Conservation (phyloP, 768 basidiomycete genomes). For the Phlebiopsis gigantea region DNA sequence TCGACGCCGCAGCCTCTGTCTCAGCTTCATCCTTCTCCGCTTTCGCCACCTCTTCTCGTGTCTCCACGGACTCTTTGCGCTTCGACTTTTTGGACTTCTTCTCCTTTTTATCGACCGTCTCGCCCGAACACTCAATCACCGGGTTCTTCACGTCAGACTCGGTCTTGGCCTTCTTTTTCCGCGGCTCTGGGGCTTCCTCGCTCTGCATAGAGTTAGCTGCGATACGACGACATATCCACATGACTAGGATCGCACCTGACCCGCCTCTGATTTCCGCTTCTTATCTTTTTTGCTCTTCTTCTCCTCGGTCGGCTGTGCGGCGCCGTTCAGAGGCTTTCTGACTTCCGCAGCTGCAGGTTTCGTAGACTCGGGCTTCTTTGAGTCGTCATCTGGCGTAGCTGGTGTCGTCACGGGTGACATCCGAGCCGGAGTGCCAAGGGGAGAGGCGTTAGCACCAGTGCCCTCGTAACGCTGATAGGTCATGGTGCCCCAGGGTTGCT, state of each 20-base stretch:
- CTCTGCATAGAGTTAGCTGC: neutral
- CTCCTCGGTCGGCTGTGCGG: constrained; percentile 13
- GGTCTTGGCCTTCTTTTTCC: constrained; percentile 13
- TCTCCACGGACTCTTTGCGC: neutral
- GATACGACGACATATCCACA: neutral
- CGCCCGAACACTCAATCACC: neutral
- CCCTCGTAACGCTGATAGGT: constrained; percentile 12
- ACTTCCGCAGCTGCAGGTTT: constrained; percentile 6
- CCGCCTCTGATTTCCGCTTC: constrained; percentile 5
- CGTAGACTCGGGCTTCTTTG: constrained; percentile 4
- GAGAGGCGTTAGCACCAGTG: constrained; percentile 70
- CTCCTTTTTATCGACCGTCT: constrained; percentile 10
- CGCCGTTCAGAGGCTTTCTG: neutral
- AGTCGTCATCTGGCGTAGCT: constrained; percentile 6
- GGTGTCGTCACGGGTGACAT: constrained; percentile 39
- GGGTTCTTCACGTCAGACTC: neutral
- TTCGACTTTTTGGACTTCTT: constrained; percentile 21
- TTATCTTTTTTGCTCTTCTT: constrained; percentile 21
- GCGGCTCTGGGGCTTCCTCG: constrained; percentile 17
- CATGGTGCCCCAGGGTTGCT: constrained; percentile 11
- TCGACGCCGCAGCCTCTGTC: constrained; percentile 6
- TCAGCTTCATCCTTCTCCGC: constrained; percentile 20
- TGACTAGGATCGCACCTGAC: neutral
- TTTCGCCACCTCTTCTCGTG: constrained; percentile 13
- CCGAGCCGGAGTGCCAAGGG: constrained; percentile 57